Evolutionary conservation across 2,329 filamentous ascomycete species (phyloP).

Genomic region (Fusarium sp.): DNA sequence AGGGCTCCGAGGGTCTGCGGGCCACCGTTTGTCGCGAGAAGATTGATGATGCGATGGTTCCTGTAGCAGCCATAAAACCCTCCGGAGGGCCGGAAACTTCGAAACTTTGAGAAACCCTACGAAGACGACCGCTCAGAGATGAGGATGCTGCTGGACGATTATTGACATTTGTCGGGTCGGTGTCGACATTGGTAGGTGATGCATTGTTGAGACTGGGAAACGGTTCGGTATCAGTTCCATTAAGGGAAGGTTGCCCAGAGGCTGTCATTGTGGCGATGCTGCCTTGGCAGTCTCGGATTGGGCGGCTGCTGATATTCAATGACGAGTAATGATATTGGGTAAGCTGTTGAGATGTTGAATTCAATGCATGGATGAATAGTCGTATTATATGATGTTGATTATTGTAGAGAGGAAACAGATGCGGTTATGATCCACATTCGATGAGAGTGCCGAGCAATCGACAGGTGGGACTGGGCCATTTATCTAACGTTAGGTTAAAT

Average conservation of each 20-base stretch:
- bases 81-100: conserved; percentile 59
- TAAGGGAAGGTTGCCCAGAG: conserved; percentile 30
- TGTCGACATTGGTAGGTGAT: conserved; percentile 10
- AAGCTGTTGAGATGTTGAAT: not conserved
- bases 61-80: conserved; percentile 62
- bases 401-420: conserved; percentile 15
- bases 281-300: conserved; percentile 7
- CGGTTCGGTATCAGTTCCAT: conserved; percentile 40
- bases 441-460: conserved; percentile 23
- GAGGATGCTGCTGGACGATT: conserved; percentile 49
- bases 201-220: conserved; percentile 44
- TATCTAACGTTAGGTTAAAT: conserved; percentile 14
- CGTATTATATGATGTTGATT: not conserved
- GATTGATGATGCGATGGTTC: conserved; percentile 58
- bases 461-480: conserved; percentile 23
- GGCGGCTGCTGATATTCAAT: not conserved
- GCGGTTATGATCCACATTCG: conserved; percentile 25
- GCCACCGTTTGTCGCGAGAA: conserved; percentile 43
- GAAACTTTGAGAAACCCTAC: conserved; percentile 54
- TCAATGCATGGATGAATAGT: not conserved
- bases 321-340: conserved; percentile 6
- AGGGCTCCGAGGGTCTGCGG: conserved; percentile 30
- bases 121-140: conserved; percentile 49
- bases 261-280: conserved; percentile 32
- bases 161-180: conserved; percentile 14